These are phyloP conservation scores for Pichia sp. DNA, from an alignment of 1,139 yeast species.

Conservation along the genomic window DNA sequence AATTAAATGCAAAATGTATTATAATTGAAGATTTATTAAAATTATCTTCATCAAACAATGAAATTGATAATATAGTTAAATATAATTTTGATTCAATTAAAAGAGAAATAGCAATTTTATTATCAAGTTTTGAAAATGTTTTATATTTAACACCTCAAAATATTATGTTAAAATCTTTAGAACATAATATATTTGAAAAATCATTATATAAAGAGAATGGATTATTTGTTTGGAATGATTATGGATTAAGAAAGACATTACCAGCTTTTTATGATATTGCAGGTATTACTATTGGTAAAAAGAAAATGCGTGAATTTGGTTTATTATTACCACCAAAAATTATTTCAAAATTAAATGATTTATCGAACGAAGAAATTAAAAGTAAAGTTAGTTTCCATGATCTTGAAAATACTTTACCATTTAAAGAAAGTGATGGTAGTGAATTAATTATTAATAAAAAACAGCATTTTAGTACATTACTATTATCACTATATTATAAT, in stretches of 20 bases:
- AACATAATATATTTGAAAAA: constrained; percentile 40
- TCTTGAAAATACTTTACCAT: constrained; percentile 53
- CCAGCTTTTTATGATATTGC: constrained; percentile 55
- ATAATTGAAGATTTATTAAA: constrained; percentile 29
- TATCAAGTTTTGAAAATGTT: constrained; percentile 55
- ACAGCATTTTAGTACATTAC: constrained; percentile 44
- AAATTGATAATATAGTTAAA: constrained; percentile 21
- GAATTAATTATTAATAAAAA: constrained; percentile 51
- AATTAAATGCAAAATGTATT: constrained; percentile 45
- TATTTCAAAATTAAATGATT: constrained; percentile 4
- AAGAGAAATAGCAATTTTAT: constrained; percentile 54
- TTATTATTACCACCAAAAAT: constrained; percentile 22
- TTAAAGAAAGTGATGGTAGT: constrained; percentile 57
- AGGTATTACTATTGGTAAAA: constrained; percentile 30
- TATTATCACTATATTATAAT: constrained; percentile 53
- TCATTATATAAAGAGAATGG: constrained; percentile 34
- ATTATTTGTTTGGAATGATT: constrained; percentile 60
- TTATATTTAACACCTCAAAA: constrained; percentile 63
- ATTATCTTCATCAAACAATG: not conserved
- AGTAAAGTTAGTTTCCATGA: constrained; percentile 38
- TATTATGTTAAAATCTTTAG: constrained; percentile 53
- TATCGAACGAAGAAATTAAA: constrained; percentile 15
- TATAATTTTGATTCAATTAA: constrained; percentile 33
- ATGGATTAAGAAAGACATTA: constrained; percentile 55
- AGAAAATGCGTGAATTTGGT: constrained; percentile 28